Conservation (phyloP, 129 eudicot species). For the Silybum marianum region DNA sequence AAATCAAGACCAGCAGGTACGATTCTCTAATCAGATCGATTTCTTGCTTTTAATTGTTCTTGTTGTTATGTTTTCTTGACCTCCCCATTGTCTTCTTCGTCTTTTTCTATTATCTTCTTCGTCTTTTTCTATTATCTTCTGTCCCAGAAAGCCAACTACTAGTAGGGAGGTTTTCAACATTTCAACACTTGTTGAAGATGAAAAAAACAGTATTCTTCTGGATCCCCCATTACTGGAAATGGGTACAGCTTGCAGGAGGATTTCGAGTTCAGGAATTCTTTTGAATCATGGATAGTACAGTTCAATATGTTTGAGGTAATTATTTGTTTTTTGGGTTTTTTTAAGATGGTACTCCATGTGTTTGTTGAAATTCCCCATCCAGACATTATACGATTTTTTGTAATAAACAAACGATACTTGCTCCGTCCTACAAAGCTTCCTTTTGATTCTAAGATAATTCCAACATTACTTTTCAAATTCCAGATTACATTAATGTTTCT, state of each 20-base stretch:
- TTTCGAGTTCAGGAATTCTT: constrained; percentile 24
- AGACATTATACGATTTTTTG: not conserved
- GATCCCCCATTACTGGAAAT: no score
- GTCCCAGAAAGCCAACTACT: constrained; percentile 2
- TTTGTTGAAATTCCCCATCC: constrained; percentile 25
- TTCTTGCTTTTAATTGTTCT: no score
- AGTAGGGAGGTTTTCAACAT: constrained; percentile 16
- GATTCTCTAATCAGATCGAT: no score
- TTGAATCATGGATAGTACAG: constrained; percentile 39
- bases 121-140: no score
- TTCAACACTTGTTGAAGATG: constrained; percentile 29
- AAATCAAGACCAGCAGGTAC: no score
- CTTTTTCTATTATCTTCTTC: no score
- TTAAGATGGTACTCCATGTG: constrained; percentile 6
- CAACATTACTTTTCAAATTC: not conserved
- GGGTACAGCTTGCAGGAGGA: constrained; percentile 28
- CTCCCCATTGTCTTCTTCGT: no score
- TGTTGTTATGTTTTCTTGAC: no score
- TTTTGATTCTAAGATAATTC: not conserved
- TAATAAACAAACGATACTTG: not conserved
- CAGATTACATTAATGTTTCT: not conserved
- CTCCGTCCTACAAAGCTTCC: not conserved
- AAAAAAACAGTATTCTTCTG: constrained; percentile 15
- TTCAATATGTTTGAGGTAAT: constrained; percentile 54
- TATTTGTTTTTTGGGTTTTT: not conserved